phyloP scores from a whole-genome alignment of 1,284 basidiomycete species.

The Cronartium ribicola region DNA sequence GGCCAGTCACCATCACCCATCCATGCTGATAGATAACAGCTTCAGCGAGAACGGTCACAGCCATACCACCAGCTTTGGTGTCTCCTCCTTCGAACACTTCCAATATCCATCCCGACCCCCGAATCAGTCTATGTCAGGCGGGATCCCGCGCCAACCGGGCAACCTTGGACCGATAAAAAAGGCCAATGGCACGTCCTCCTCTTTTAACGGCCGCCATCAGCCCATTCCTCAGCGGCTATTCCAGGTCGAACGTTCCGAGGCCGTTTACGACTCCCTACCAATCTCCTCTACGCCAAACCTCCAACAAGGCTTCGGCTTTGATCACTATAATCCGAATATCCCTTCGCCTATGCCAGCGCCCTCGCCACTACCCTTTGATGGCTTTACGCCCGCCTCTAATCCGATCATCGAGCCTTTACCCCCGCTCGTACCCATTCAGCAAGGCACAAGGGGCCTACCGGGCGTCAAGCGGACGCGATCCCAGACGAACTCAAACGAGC shows the following conservation, averaged over 20 bases:
- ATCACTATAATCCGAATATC: constrained; percentile 8
- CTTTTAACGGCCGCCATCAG: background rate
- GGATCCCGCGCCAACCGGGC: no score
- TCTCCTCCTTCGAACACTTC: constrained; percentile 34
- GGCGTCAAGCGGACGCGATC: constrained; percentile 29
- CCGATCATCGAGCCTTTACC: background rate
- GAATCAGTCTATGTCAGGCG: background rate
- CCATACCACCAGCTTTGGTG: constrained; percentile 12
- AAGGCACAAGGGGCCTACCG: constrained; percentile 7
- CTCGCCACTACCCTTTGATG: constrained; percentile 27
- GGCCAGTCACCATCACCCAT: constrained; percentile 12
- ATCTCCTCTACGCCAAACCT: constrained; percentile 39
- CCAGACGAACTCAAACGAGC: constrained; percentile 34
- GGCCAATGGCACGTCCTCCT: constrained; percentile 4
- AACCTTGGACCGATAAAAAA: background rate
- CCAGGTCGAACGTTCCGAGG: constrained; percentile 14
- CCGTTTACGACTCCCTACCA: constrained; percentile 16
- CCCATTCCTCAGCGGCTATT: constrained; percentile 11
- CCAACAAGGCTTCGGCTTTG: constrained; percentile 27
- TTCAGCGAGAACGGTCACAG: constrained; percentile 34
- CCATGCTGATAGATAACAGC: constrained; percentile 24
- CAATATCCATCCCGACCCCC: constrained; percentile 9
- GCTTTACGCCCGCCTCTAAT: background rate
- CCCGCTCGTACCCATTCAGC: background rate
- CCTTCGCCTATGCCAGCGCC: constrained; percentile 22